Conservation (phyloP, 2,329 filamentous ascomycete species). For the Pestalotiopsis fici region DNA sequence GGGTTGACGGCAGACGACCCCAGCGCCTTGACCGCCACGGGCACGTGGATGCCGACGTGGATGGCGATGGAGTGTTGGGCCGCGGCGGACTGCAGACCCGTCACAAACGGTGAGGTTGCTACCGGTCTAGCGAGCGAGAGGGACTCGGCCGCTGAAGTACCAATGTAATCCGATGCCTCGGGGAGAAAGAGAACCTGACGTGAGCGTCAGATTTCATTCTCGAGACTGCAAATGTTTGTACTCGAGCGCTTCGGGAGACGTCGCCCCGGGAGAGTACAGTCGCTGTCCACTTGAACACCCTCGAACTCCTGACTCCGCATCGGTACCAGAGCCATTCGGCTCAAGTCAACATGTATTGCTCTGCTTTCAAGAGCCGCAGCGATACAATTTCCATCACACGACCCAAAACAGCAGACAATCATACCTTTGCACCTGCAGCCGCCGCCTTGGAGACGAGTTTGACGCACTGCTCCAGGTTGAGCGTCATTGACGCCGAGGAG, state of each 20-base stretch:
- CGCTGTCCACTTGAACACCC: no score
- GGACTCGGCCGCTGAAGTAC: slow-evolving; percentile 65
- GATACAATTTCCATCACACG: neutral
- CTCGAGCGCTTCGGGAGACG: neutral
- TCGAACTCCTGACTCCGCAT: no score
- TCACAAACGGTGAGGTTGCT: slow-evolving; percentile 70
- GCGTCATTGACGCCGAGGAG: slow-evolving; percentile 74
- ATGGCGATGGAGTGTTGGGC: slow-evolving; percentile 66
- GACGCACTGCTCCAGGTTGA: slow-evolving; percentile 80
- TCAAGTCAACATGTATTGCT: neutral
- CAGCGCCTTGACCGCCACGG: slow-evolving; percentile 44
- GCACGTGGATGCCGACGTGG: slow-evolving; percentile 86
- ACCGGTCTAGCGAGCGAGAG: slow-evolving; percentile 70
- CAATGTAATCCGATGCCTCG: slow-evolving; percentile 90
- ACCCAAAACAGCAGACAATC: slow-evolving; percentile 12
- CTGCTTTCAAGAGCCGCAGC: neutral
- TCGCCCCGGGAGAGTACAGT: no score
- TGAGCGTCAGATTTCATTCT: neutral
- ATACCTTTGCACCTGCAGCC: slow-evolving; percentile 74
- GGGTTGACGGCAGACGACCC: neutral
- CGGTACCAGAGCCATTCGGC: neutral
- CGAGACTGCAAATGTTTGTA: neutral
- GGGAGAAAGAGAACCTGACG: slow-evolving; percentile 80
- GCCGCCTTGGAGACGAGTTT: slow-evolving; percentile 72
- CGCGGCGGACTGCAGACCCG: slow-evolving; percentile 72